Base-by-base conservation (phyloP, 2,329 filamentous ascomycete species). In the Mollisia scopiformis region DNA sequence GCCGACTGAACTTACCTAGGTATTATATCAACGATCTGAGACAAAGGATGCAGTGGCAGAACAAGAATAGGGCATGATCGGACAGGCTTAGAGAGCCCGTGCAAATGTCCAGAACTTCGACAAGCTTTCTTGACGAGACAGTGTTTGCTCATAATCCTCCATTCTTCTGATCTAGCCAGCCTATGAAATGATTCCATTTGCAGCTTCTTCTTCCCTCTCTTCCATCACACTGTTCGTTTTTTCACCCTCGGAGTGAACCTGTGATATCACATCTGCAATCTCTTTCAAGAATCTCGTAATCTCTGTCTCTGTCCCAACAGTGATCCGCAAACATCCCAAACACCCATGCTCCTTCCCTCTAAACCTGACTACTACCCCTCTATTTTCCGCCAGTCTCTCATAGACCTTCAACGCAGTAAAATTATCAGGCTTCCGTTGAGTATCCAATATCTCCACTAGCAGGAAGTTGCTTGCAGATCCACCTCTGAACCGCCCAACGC, bases 341-440 rank as follows among this genome's bases (percentile, higher is more conserved):
- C 95, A 99, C 4, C 93, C 94, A 66, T 90, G 82, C 80, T 99
- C 95, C 78, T 93, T 96, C 51, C 95, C 95, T 69, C 95, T 83
- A 76, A 98, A 99, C 57, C 95, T 83, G 3, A 98, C 94, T 6
- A 99, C 93, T 0, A 99, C 94, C 0, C 94, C 93, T 73, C 87
- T 88, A 41, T 87, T 84, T 80, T 96, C 92, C 0, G 95, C 95
- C 70, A 99, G 81, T 30, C 80, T 82, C 77, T 96, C 88, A 75
- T 99, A 99, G 7, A 94, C 89, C 11, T 85, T 86, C 70, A 93
- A 75, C 16, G 95, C 95, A 1, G 85, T 84, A 52, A 81, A 80
- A 69, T 97, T 99, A 72, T 92, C 90, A 1, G 95, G 90, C 72
- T 87, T 80, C 0, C 91, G 92, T 1, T 84, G 77, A 21, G 78